Evolutionary conservation across 331 rosid genomes (phyloP), one percentile per base, ranked within the genome.

Genomic region (Spiraea crenata): DNA sequence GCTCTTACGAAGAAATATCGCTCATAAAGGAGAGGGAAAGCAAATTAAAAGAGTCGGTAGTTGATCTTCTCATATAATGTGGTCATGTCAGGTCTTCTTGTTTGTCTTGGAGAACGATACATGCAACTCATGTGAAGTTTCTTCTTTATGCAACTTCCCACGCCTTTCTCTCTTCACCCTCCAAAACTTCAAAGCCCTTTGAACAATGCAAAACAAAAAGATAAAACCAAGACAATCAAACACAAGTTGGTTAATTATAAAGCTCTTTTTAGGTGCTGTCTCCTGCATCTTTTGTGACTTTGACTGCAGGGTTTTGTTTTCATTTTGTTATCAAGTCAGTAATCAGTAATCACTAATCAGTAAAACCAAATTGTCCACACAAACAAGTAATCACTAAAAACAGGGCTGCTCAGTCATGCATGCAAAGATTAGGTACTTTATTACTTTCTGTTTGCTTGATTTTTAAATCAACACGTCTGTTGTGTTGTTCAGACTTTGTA

Each of bases 91-190:
- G 34, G 38, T 57, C 3, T 60, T 60, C 34, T 52, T n/a, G 0
- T 13, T 12, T 17, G 12, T 40, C 17, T 39, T 52, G 77, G 73
- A 64, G 74, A 73, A 83, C 81, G 72, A 76, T 85, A 71, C 83
- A 85, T 84, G 77, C 77, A 80, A 78, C 57, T 62, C 79, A 73
- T 79, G 87, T 82, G 95, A 78, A 63, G 11, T 65, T 56, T 65
- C 70, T 64, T 39, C 58, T 52, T 7, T 1, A 6, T 52, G 19
- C 35, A 6, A 25, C 34, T 9, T 7, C 37, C 61, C 39, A 19
- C 16, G 37, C 60, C 19, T 56, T 12, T 19, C 60, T 58, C 19
- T 35, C 44, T 58, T 14, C 64, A 35, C 35, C 35, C 64, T 58
- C 15, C 20, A 58, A 58, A 20, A 19, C 4, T 56, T 7, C 17